phyloP scores from a whole-genome alignment of 177 flowering plant species.

The Vitis hybrid region DNA sequence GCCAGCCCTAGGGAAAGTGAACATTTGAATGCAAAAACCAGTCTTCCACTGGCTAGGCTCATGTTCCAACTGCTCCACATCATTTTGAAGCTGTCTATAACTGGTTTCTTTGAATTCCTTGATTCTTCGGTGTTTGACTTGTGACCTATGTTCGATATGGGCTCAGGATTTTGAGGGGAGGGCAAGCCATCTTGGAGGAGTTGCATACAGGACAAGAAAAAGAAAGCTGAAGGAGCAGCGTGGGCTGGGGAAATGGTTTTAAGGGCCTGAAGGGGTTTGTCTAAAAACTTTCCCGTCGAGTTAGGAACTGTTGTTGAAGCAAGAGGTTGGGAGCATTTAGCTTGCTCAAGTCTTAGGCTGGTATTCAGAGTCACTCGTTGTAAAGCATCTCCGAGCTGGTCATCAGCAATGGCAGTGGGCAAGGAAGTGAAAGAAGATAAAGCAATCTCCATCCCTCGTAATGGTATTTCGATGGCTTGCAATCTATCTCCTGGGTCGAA shows the following conservation, averaged over 20 bases:
- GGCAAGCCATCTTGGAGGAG: constrained; percentile 24
- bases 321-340: constrained; percentile 14
- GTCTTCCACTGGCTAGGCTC: constrained; percentile 23
- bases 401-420: constrained; percentile 15
- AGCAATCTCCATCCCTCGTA: constrained; percentile 48
- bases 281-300: constrained; percentile 13
- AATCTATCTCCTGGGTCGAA: constrained; percentile 23
- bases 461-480: constrained; percentile 25
- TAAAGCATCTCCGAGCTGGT: constrained; percentile 17
- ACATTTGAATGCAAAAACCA: constrained; percentile 67
- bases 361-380: constrained; percentile 10
- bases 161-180: background rate
- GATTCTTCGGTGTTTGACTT: constrained; percentile 1
- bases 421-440: constrained; percentile 20
- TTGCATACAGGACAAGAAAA: constrained; percentile 38
- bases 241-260: constrained; percentile 24
- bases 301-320: constrained; percentile 34
- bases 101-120: background rate
- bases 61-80: constrained; percentile 12
- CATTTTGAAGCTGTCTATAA: background rate
- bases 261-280: constrained; percentile 20
- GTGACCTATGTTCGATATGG: background rate
- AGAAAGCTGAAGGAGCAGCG: constrained; percentile 30
- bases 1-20: constrained; percentile 73
- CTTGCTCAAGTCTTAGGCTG: constrained; percentile 22